A percentile compares a stretch with the other conserved stretches of the same genome.
Evolutionary conservation across 2,329 filamentous ascomycete species (phyloP).

Genomic region (Ceratocystis diversiconidia): DNA sequence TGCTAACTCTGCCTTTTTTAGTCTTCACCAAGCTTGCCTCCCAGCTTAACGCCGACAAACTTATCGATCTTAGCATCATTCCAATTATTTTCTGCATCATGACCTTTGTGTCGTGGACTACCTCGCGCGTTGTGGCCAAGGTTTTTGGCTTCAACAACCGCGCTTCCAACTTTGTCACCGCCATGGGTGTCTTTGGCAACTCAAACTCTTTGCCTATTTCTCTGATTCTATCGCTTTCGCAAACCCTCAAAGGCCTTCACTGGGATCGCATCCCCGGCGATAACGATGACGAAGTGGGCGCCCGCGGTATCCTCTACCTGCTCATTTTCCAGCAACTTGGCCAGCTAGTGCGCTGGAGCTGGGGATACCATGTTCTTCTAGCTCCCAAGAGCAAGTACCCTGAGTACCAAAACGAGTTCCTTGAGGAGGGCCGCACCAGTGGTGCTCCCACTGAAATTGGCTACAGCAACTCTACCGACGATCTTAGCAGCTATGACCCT

Average conservation of each 20-base stretch:
- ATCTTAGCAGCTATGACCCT: constrained; percentile 38
- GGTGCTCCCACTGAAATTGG: constrained; percentile 39
- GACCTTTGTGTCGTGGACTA: constrained; percentile 71
- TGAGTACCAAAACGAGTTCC: constrained; percentile 42
- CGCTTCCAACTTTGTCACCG: constrained; percentile 84
- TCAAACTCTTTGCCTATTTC: constrained; percentile 97
- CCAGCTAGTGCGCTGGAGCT: constrained; percentile 90
- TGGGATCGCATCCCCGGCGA: constrained; percentile 87
- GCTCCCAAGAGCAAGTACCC: constrained; percentile 64
- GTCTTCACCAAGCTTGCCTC: constrained; percentile 96
- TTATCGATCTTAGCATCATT: constrained; percentile 81
- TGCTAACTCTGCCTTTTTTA: neutral
- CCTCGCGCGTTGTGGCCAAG: constrained; percentile 56
- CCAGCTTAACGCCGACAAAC: constrained; percentile 80
- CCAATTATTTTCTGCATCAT: constrained; percentile 87
- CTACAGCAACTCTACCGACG: constrained; percentile 23
- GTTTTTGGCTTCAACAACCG: constrained; percentile 70
- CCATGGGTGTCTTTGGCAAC: constrained; percentile 96
- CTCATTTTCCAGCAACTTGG: constrained; percentile 96
- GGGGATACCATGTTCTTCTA: constrained; percentile 92
- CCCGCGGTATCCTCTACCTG: constrained; percentile 85
- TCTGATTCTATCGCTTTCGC: constrained; percentile 80
- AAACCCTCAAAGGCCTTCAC: constrained; percentile 81
- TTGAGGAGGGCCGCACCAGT: constrained; percentile 26
- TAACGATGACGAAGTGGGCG: constrained; percentile 87